Conservation (phyloP, 2,329 filamentous ascomycete species). For the Phaeosphaeriaceae sp. region DNA sequence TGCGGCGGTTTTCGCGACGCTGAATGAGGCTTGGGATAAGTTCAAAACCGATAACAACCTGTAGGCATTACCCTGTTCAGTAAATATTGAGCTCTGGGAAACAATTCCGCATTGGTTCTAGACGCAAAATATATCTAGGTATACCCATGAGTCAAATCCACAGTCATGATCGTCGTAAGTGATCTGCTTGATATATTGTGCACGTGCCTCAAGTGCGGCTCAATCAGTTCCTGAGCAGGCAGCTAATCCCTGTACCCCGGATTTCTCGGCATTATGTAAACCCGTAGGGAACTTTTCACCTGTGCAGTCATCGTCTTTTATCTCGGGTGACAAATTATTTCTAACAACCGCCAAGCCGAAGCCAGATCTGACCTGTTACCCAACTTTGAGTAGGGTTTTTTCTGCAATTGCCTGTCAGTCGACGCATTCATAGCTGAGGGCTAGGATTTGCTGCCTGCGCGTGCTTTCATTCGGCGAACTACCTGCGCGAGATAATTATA, state of each 20-base stretch:
- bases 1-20: slow-evolving; percentile 66
- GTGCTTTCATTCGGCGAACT: too few species aligned
- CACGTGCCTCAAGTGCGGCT: slow-evolving; percentile 14
- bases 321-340: neutral
- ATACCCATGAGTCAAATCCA: too few species aligned
- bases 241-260: slow-evolving; percentile 23
- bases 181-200: slow-evolving; percentile 1
- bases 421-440: too few species aligned
- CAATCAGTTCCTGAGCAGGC: slow-evolving; percentile 23
- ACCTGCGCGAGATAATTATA: too few species aligned
- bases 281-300: slow-evolving; percentile 22
- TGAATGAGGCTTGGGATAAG: slow-evolving; percentile 74
- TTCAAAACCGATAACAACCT: slow-evolving; percentile 66
- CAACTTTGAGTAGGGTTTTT: too few species aligned
- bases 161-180: neutral
- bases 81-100: neutral
- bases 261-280: slow-evolving; percentile 28
- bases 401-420: too few species aligned
- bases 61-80: slow-evolving; percentile 4
- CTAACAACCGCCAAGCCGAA: too few species aligned
- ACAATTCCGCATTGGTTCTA: too few species aligned
- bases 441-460: too few species aligned
- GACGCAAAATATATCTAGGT: too few species aligned
- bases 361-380: too few species aligned
- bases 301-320: slow-evolving; percentile 18